These are phyloP conservation scores for Porphyrellus cyaneotinctus DNA, from an alignment of 768 basidiomycete genomes.

Conservation along the genomic window DNA sequence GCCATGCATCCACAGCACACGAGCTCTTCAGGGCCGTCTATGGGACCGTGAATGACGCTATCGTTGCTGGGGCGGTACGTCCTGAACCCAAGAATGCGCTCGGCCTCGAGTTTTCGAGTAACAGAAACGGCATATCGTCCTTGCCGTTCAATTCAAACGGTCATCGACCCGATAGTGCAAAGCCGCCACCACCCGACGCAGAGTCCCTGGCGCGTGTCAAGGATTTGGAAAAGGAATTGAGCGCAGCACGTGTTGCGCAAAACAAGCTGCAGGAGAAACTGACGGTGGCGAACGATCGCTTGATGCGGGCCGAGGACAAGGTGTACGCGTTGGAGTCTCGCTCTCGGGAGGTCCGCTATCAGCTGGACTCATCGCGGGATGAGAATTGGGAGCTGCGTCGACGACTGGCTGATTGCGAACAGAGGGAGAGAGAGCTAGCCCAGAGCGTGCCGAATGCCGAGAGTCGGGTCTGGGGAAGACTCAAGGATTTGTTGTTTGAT, in stretches of 20 bases:
- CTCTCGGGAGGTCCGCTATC: conserved; percentile 16
- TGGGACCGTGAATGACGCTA: conserved; percentile 20
- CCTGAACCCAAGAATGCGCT: conserved; percentile 18
- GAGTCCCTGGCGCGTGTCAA: conserved; percentile 13
- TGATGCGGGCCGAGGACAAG: conserved; percentile 14
- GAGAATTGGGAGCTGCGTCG: conserved; percentile 24
- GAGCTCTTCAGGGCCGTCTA: conserved; percentile 32
- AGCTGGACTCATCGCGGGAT: conserved; percentile 17
- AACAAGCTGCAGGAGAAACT: conserved; percentile 21
- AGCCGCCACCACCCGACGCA: neutral
- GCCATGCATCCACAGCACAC: conserved; percentile 21
- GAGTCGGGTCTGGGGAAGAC: conserved; percentile 24
- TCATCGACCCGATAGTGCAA: neutral
- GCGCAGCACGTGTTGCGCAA: conserved; percentile 9
- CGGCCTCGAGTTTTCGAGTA: conserved; percentile 24
- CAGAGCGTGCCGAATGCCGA: conserved; percentile 16
- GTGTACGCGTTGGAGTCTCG: conserved; percentile 19
- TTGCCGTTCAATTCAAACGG: neutral
- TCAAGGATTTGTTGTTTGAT: conserved; percentile 30
- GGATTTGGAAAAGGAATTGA: conserved; percentile 25
- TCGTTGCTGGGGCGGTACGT: conserved; percentile 17
- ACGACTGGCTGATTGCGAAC: conserved; percentile 23
- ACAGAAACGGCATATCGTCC: neutral
- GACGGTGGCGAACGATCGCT: conserved; percentile 9
- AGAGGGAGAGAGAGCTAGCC: conserved; percentile 14